Evolutionary conservation across 2,329 filamentous ascomycete genomes (phyloP), one percentile per base, ranked within the genome.

Genomic region (Acephala macrosclerotiorum): DNA sequence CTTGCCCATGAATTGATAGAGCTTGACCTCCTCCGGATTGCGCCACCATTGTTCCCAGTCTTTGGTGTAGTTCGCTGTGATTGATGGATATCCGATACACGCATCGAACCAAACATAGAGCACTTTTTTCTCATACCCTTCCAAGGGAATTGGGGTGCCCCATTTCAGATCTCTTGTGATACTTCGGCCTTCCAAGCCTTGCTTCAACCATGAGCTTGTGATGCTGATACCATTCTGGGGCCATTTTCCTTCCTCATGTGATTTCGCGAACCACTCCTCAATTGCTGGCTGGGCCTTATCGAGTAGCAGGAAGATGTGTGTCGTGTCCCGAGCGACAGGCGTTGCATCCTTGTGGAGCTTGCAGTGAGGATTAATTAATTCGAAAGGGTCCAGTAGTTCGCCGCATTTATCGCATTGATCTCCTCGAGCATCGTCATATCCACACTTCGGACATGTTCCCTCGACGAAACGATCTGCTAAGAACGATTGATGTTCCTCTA

Each of bases 11-110:
- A 97, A 96, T 81, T 97, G 94, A 79, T 96, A 97, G 14, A 97
- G 86, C 75, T 91, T 87, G 57, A 97, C 94, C 38, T 97, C 85
- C 53, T 97, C 90, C 0, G 93, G 93, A 77, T 96, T 91, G 76
- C 91, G 89, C 94, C 94, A 97, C 94, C 94, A 97, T 75, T 92
- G 86, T 81, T 97, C 89, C 94, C 94, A 97, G 68, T 96, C 85
- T 53, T 89, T 85, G 5, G 94, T 97, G 78, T 97, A 97, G 73
- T 89, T 94, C 70, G 92, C 93, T 1, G 94, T 97, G 72, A 97
- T 97, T 1, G 93, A 97, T n/a, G 94, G 90, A 77, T 97, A 97
- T 22, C 94, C 94, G 75, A 97, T 96, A 79, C 92, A 96, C 62
- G 93, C 93, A 77, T 97, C 93, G 76, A 97, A 93, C 79, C 79